Percentiles rank a stretch among this genome's conserved stretches.
Conservation (phyloP, 1,139 yeast species). For the Pichia sp. region DNA sequence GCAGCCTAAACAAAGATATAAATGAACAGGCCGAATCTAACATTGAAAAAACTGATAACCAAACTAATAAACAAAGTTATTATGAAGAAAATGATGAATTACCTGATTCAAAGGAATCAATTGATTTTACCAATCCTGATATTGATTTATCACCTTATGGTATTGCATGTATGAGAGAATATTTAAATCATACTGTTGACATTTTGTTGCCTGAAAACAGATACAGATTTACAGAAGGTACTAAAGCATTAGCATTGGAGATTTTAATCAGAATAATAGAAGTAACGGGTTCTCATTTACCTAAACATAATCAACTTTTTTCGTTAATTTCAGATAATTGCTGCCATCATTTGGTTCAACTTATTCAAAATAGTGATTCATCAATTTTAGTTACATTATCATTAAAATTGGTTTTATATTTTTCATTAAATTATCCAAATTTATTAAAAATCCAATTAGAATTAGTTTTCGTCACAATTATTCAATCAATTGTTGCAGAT, state of each 20-base stretch:
- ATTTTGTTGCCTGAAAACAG: slow-evolving; percentile 79
- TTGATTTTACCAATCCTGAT: slow-evolving; percentile 12
- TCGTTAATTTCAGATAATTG: slow-evolving; percentile 69
- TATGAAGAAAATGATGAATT: background rate
- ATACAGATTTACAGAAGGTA: slow-evolving; percentile 79
- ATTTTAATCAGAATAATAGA: slow-evolving; percentile 77
- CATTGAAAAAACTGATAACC: background rate
- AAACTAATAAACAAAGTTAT: background rate
- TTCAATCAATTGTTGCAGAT: slow-evolving; percentile 47
- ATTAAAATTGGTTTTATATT: slow-evolving; percentile 66
- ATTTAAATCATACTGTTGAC: slow-evolving; percentile 70
- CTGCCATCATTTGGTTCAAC: slow-evolving; percentile 75
- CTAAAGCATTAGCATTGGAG: slow-evolving; percentile 76
- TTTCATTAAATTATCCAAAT: slow-evolving; percentile 52
- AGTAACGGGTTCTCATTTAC: slow-evolving; percentile 65
- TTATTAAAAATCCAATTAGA: slow-evolving; percentile 63
- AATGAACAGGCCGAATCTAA: background rate
- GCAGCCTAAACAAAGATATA: too few species aligned
- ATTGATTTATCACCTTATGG: slow-evolving; percentile 49
- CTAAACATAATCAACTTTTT: slow-evolving; percentile 61
- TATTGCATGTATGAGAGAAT: slow-evolving; percentile 61
- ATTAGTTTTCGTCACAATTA: slow-evolving; percentile 53
- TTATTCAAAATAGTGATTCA: slow-evolving; percentile 63
- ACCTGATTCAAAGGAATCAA: slow-evolving; percentile 3
- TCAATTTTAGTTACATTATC: slow-evolving; percentile 69